Evolutionary conservation across 2,329 filamentous ascomycete genomes (phyloP).

Genomic region (Rhinocladiella similis): DNA sequence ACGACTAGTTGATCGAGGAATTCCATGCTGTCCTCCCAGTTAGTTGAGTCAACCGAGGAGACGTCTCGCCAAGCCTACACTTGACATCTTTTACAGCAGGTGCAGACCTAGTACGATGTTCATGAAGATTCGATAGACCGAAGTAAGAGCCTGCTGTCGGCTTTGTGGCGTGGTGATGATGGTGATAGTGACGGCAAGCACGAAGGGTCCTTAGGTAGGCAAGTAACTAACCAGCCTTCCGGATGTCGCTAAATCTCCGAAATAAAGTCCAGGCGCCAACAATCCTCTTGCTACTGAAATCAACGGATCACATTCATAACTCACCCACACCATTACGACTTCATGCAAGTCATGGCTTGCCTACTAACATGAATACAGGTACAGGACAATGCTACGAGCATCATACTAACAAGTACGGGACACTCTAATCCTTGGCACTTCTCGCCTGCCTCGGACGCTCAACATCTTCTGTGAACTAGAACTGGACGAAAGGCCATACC

Average conservation of each 20-base stretch:
- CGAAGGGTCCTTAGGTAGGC: neutral
- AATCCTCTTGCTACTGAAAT: neutral
- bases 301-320: slow-evolving; percentile 6
- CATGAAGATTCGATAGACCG: no score
- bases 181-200: no score
- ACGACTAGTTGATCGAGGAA: slow-evolving; percentile 66
- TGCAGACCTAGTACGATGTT: neutral
- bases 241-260: neutral
- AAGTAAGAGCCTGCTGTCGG: no score
- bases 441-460: no score
- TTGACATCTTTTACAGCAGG: neutral
- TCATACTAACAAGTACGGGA: neutral
- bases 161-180: no score
- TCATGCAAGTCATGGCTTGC: slow-evolving; percentile 20
- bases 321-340: neutral
- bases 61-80: neutral
- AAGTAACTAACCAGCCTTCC: no score
- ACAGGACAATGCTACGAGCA: neutral
- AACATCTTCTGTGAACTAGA: neutral
- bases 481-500: neutral
- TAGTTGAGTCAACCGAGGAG: neutral
- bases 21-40: slow-evolving; percentile 67
- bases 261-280: slow-evolving; percentile 10
- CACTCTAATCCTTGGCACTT: no score
- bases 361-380: slow-evolving; percentile 20